Conservation (phyloP, 306 rosid species). For the Vachellia collinsii region DNA sequence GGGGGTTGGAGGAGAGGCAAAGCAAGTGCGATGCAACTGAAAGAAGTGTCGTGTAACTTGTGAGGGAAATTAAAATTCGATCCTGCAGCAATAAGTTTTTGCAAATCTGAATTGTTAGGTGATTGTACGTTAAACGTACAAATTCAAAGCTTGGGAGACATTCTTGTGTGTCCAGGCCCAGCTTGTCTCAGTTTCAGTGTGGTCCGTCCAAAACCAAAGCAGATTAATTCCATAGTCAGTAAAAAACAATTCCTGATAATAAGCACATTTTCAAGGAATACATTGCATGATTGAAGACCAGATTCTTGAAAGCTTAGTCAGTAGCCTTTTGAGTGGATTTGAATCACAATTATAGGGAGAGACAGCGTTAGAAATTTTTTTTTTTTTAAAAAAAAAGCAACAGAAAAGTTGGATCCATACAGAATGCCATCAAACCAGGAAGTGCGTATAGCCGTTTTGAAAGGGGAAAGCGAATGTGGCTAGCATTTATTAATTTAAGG, state of each 20-base stretch:
- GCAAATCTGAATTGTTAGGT: neutral
- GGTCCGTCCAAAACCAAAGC: slow-evolving; percentile 24
- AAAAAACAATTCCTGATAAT: neutral
- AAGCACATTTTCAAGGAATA: neutral
- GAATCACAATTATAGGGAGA: neutral
- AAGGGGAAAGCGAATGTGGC: slow-evolving; percentile 1
- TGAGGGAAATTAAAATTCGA: neutral
- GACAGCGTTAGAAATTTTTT: neutral
- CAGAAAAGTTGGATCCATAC: neutral
- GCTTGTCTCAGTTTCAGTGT: neutral
- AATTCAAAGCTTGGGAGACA: neutral
- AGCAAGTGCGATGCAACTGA: neutral
- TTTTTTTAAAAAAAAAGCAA: neutral
- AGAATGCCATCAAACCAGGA: slow-evolving; percentile 15
- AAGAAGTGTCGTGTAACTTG: neutral
- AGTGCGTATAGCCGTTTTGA: neutral
- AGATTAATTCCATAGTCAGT: neutral
- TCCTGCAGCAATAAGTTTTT: neutral
- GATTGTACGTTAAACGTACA: neutral
- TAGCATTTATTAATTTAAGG: neutral
- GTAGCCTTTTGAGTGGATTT: neutral
- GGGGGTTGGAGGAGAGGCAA: neutral
- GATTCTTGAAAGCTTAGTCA: neutral
- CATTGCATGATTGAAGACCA: slow-evolving; percentile 20
- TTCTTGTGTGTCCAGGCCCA: neutral